Evolutionary conservation across 2,329 filamentous ascomycete genomes (phyloP).

Genomic region (Pochonia chlamydosporia): DNA sequence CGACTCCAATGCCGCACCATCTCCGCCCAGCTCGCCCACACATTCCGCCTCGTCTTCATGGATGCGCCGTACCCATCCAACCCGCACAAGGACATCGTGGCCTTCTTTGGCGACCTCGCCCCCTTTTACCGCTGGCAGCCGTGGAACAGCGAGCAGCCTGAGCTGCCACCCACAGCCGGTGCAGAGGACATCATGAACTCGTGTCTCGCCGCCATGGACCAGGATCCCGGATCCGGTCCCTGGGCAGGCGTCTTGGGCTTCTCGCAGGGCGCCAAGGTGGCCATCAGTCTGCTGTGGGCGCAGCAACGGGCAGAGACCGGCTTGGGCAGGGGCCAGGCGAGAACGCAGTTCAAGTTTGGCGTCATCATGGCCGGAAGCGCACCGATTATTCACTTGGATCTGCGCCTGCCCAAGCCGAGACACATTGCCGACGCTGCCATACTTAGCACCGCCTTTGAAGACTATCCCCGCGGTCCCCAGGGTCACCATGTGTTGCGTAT

Average conservation of each 20-base stretch:
- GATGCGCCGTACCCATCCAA: conserved; percentile 61
- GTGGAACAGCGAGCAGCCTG: conserved; percentile 42
- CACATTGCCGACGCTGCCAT: conserved; percentile 19
- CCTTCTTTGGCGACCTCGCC: conserved; percentile 59
- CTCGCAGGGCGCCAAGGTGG: conserved; percentile 60
- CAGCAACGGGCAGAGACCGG: conserved; percentile 36
- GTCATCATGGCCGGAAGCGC: conserved; percentile 29
- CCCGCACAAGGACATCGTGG: conserved; percentile 55
- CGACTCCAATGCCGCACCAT: conserved; percentile 57
- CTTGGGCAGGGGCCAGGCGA: not conserved
- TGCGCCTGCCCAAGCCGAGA: conserved; percentile 49
- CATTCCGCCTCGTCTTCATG: conserved; percentile 67
- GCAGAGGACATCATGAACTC: conserved; percentile 32
- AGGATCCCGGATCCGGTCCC: conserved; percentile 47
- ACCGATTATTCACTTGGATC: conserved; percentile 24
- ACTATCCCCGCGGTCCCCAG: conserved; percentile 43
- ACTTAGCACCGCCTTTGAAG: conserved; percentile 17
- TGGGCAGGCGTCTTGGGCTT: conserved; percentile 61
- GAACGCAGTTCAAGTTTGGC: conserved; percentile 25
- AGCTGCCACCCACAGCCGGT: conserved; percentile 44
- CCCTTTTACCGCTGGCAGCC: conserved; percentile 61
- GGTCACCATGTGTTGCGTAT: conserved; percentile 24
- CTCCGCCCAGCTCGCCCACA: conserved; percentile 37
- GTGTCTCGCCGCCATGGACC: conserved; percentile 42
- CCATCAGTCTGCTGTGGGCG: conserved; percentile 54